Base-by-base conservation (phyloP, 148 eudicot species). In the Rhododendron kiyosumense region DNA sequence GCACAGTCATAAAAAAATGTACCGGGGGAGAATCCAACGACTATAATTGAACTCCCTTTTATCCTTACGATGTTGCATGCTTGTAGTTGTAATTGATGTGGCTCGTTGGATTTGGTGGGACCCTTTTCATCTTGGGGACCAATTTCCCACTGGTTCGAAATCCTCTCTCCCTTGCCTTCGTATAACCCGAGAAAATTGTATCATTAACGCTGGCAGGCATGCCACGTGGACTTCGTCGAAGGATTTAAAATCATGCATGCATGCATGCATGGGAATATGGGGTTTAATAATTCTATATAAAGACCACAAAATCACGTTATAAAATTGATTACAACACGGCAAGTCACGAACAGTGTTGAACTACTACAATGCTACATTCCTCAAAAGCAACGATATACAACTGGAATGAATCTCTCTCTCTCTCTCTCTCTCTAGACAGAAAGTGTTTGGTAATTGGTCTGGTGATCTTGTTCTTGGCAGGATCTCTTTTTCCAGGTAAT, bases 381-480 rank as follows among this genome's bases (percentile, higher is more conserved):
- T 93, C 85, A 93, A 93, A 93, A 93, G 95, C 85, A 90, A 87
- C 93, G 85, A 90, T 46, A 87, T 87, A 91, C 89, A 89, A 93
- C 88, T 87, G 86, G 92, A 90, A 88, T 88, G 83, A 81, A 78
- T 87, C 81, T 75, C 84, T 61, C 80, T 85, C 86, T 67, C 41
- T 34, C 67, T 48, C 18, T 34, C 61, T 67, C 41, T 34, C 61
- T 67, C 41, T 28, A 5, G 3, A 84, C 14, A 87, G 83, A 89
- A 90, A 84, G 84, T 79, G 90, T 80, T 87, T 75, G 52, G 71
- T 45, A 81, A 81, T 89, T 87, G 89, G 92, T 84, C 88, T 87
- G 79, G 75, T 26, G 73, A 67, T 26, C 73, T 67, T 67, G 28
- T 67, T 69, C 75, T 69, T 69, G 79, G 85, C 79, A 88, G 90